These are phyloP conservation scores for Chlamydomonas schloesseri DNA, from an alignment of 139 green algal species.

Conservation along the genomic window DNA sequence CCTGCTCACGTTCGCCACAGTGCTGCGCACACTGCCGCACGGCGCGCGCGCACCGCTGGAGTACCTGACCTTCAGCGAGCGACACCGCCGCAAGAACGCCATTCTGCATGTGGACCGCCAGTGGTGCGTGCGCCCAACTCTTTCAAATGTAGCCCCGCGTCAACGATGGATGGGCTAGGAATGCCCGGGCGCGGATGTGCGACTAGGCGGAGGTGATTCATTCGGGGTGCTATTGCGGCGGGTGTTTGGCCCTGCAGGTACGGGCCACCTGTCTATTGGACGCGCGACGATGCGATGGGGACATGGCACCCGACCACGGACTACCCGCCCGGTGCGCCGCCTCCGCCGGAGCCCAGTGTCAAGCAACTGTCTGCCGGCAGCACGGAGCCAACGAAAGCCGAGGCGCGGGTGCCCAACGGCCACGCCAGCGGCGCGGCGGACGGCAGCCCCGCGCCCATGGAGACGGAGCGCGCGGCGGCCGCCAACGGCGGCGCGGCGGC, in stretches of 20 bases:
- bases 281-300: constrained; percentile 74
- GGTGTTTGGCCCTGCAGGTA: constrained; percentile 66
- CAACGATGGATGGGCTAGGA: no score
- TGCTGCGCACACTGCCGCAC: constrained; percentile 62
- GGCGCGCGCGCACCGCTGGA: constrained; percentile 79
- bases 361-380: neutral
- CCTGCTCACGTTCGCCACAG: constrained; percentile 61
- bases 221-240: no score
- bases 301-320: constrained; percentile 62
- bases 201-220: no score
- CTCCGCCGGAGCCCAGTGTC: constrained; percentile 16
- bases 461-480: neutral
- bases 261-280: constrained; percentile 77
- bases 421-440: neutral
- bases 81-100: constrained; percentile 69
- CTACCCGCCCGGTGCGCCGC: constrained; percentile 53
- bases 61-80: constrained; percentile 79
- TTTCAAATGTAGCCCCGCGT: no score
- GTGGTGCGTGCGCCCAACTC: constrained; percentile 70
- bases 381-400: neutral
- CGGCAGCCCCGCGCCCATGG: neutral
- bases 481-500: neutral
- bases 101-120: constrained; percentile 76
- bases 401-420: neutral
- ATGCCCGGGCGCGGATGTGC: no score